Evolutionary conservation across 371 early-diverging fungal genomes (phyloP).

Genomic region (Zychaea mexicana): DNA sequence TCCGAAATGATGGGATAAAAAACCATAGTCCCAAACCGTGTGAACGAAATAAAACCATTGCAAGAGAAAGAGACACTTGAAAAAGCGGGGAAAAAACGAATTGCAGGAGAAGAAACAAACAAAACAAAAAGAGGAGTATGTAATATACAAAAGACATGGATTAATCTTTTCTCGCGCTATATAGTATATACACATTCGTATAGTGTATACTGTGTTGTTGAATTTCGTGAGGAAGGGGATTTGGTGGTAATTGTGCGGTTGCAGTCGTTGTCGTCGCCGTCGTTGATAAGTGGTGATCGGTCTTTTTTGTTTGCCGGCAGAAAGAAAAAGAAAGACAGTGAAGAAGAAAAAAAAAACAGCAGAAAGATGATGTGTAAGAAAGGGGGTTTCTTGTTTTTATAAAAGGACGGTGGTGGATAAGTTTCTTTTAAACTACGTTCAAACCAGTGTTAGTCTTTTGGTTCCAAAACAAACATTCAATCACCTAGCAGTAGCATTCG

Average conservation of each 20-base stretch:
- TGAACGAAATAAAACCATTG: not conserved
- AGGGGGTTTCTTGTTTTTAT: not conserved
- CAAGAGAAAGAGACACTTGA: not conserved
- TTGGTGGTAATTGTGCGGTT: no score
- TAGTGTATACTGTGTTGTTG: not conserved
- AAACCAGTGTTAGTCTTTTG: no score
- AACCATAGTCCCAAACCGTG: no score
- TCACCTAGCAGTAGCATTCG: no score
- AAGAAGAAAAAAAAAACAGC: not conserved
- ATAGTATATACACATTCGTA: not conserved
- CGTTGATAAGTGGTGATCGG: no score
- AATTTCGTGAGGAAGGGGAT: not conserved
- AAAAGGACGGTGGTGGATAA: not conserved
- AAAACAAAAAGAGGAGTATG: not conserved
- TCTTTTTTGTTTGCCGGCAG: no score
- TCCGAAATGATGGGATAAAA: conserved; percentile 44
- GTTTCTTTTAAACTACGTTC: not conserved
- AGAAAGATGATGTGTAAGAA: not conserved
- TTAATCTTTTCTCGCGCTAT: not conserved
- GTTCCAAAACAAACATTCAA: no score
- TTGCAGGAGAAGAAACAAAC: not conserved
- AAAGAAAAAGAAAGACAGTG: not conserved
- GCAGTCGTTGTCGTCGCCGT: no score
- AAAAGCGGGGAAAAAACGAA: not conserved
- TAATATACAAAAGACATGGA: conserved; percentile 10